These are phyloP conservation scores for Crucihimalaya himalaica DNA, from an alignment of 345 rosid genomes.

Conservation along the genomic window DNA sequence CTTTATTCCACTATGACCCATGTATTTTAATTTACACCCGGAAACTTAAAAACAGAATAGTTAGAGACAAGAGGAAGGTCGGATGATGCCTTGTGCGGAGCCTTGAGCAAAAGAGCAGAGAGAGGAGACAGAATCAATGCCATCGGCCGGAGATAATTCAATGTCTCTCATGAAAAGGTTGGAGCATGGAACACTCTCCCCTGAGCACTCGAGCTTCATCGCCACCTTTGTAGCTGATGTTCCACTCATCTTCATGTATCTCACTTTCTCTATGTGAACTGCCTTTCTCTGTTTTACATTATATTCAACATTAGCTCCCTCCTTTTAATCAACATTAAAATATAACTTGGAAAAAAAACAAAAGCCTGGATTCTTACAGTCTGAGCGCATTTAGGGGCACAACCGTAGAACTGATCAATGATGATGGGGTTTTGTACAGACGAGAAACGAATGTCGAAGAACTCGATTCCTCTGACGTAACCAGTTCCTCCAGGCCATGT, in stretches of 20 bases:
- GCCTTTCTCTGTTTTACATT: neutral
- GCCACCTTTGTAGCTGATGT: slow-evolving; percentile 40
- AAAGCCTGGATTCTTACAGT: slow-evolving; percentile 23
- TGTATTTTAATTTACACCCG: too few relatives aligned
- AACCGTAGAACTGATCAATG: slow-evolving; percentile 53
- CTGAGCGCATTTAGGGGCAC: neutral
- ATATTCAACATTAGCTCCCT: neutral
- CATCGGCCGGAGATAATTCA: slow-evolving; percentile 13
- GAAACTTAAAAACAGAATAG: too few relatives aligned
- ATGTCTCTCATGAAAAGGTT: slow-evolving; percentile 34
- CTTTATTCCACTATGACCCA: neutral
- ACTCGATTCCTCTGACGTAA: slow-evolving; percentile 47
- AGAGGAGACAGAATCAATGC: slow-evolving; percentile 31
- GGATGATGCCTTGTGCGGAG: slow-evolving; percentile 14
- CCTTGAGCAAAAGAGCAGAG: slow-evolving; percentile 31
- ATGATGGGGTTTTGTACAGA: slow-evolving; percentile 48
- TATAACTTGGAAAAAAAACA: neutral
- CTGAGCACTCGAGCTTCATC: slow-evolving; percentile 28
- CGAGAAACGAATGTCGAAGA: slow-evolving; percentile 37
- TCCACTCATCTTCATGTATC: slow-evolving; percentile 34
- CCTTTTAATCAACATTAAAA: neutral
- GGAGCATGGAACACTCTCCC: slow-evolving; percentile 32
- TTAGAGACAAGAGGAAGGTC: slow-evolving; percentile 24
- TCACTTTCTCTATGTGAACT: slow-evolving; percentile 32
- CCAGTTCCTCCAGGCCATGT: slow-evolving; percentile 64